Percentiles rank a stretch among this genome's conserved stretches.
phyloP scores from a whole-genome alignment of 306 rosid genomes.

The Castanea crenata region DNA sequence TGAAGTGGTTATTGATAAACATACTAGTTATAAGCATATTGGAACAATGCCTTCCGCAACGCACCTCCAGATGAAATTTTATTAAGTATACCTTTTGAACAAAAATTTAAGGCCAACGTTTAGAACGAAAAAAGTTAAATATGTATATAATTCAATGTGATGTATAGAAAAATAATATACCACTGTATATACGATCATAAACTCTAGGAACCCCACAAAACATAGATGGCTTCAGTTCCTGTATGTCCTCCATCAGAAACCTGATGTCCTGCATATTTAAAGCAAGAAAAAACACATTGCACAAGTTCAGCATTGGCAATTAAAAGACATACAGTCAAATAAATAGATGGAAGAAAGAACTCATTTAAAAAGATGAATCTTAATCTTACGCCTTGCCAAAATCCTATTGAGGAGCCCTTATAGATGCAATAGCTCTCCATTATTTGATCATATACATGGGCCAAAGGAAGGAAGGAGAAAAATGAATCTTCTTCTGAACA shows the following conservation, averaged over 20 bases:
- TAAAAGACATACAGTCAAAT: background rate
- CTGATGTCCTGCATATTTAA: conserved; percentile 66
- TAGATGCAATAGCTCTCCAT: conserved; percentile 78
- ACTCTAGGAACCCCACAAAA: conserved; percentile 94
- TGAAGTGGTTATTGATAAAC: conserved; percentile 16
- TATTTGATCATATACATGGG: conserved; percentile 79
- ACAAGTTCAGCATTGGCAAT: background rate
- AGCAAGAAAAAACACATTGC: conserved; percentile 8
- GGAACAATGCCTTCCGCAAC: conserved; percentile 55
- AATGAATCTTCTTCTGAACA: conserved; percentile 70
- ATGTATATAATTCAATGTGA: background rate
- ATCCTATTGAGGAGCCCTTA: conserved; percentile 78
- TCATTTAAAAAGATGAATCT: background rate
- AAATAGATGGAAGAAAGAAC: background rate
- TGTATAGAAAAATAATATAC: conserved; percentile 25
- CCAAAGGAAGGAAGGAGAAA: conserved; percentile 86
- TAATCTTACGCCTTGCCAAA: conserved; percentile 82
- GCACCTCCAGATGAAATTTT: conserved; percentile 70
- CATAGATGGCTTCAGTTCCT: conserved; percentile 69
- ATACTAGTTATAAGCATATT: conserved; percentile 79
- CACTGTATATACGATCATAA: conserved; percentile 66
- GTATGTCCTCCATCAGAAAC: conserved; percentile 79
- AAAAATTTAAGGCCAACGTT: conserved; percentile 14
- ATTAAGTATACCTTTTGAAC: conserved; percentile 53
- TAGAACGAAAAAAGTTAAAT: conserved; percentile 12